A percentile compares a stretch with the other conserved stretches of the same genome.
phyloP scores from a whole-genome alignment of 306 rosid genomes.

The Citrullus mucosospermus region DNA sequence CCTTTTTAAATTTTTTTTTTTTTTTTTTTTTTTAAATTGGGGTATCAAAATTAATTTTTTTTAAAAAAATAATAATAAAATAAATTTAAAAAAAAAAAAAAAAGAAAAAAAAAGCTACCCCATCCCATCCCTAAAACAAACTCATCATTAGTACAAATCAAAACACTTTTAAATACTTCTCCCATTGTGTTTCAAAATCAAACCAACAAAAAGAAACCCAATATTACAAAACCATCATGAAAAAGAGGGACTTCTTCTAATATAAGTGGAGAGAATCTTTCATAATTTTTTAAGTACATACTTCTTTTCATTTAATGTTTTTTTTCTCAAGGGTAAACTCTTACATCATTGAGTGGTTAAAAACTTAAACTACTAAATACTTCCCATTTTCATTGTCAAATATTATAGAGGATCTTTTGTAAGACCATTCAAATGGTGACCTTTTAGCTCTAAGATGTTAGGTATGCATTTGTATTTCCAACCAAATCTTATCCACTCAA shows the following conservation, averaged over 20 bases:
- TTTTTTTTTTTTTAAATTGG: background rate
- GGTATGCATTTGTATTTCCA: background rate
- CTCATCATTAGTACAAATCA: conserved; percentile 2
- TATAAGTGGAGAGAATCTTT: conserved; percentile 4
- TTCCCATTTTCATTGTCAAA: background rate
- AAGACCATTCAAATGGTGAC: background rate
- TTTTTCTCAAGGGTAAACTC: background rate
- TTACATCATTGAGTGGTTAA: background rate
- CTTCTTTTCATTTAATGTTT: background rate
- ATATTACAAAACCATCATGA: conserved; percentile 1
- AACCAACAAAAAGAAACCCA: conserved; percentile 1
- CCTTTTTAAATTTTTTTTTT: background rate
- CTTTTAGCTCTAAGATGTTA: background rate
- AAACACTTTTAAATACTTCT: background rate
- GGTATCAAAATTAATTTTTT: background rate
- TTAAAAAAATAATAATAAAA: background rate
- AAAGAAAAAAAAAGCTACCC: background rate
- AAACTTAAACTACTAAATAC: background rate
- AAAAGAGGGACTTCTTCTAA: background rate
- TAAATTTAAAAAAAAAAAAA: background rate
- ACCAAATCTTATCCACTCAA: no score
- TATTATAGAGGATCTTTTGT: background rate
- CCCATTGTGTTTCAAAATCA: background rate
- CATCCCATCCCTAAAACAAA: background rate
- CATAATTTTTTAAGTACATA: background rate